These are phyloP conservation scores for Spencermartinsiella europaea DNA, from an alignment of 805 yeast species.

Conservation along the genomic window DNA sequence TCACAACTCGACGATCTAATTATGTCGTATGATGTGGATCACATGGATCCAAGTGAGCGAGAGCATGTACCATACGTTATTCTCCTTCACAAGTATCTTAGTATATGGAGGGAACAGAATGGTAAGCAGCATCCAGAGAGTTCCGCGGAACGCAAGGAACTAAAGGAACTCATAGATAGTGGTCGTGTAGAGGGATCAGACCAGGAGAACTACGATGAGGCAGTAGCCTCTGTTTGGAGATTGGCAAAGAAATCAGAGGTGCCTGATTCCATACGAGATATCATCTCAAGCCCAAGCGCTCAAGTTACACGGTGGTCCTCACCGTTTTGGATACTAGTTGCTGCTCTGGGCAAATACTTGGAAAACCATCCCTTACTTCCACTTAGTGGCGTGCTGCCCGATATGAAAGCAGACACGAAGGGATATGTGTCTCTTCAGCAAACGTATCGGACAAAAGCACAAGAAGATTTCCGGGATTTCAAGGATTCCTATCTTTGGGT, in stretches of 20 bases:
- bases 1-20: conserved; percentile 49
- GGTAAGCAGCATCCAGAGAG: conserved; percentile 30
- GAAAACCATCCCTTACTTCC: conserved; percentile 42
- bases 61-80: conserved; percentile 69
- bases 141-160: conserved; percentile 38
- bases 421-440: conserved; percentile 54
- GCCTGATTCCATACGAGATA: conserved; percentile 15
- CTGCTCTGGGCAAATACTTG: conserved; percentile 51
- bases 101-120: conserved; percentile 35
- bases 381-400: conserved; percentile 70
- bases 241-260: conserved; percentile 33
- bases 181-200: conserved; percentile 36
- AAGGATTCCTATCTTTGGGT: conserved; percentile 32
- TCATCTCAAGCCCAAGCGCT: conserved; percentile 10
- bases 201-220: conserved; percentile 50
- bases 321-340: conserved; percentile 58
- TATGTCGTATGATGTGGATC: conserved; percentile 45
- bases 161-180: conserved; percentile 35
- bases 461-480: conserved; percentile 42
- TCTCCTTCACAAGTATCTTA: conserved; percentile 51
- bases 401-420: conserved; percentile 76
- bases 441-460: conserved; percentile 54
- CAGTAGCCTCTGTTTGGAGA: conserved; percentile 41
- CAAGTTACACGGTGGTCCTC: conserved; percentile 3
- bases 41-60: conserved; percentile 37